Evolutionary conservation across 257 asterid genomes (phyloP), one percentile per base, ranked within the genome.

Genomic region (Scutellaria baicalensis): DNA sequence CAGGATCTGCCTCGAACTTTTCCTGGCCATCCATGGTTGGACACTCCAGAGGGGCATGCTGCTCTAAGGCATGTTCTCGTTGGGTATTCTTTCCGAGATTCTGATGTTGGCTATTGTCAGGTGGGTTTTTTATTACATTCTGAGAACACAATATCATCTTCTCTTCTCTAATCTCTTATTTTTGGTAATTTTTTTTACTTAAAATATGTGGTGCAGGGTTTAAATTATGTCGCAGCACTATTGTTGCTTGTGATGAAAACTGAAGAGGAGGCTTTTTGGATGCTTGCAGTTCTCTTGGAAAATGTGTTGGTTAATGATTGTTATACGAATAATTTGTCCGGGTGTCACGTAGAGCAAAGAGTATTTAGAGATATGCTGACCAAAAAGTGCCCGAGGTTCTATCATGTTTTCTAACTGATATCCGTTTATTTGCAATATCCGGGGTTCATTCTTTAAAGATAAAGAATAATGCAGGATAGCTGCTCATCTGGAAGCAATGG

Each of bases 101-200:
- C 99, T 66, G 96, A 91, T 76, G 99, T 93, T 74, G 99, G 99
- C 64, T 93, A 93, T 70, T 93, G 99, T 79, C 99, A 92, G 98
- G 98, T 90, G 21, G 59, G 58, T 66, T 59, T 48, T 64, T 39
- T 58, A n/a, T 69, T 39, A 51, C 71, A 8, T 63, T 39, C 17
- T 18, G 27, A 64, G 49, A 13, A 43, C 13, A 6, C 6, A 13
- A 43, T 39, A 39, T 18, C 27, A 44, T 50, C 40, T 60, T 8
- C 68, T 44, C 16, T 11, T 21, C 35, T 47, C 11, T 11, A 11
- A 55, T 39, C 6, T 6, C 38, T 16, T 27, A 8, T 54, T 79
- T 63, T 62, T 14, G 44, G 10, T 33, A 7, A 69, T 8, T 36
- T n/a, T 67, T 5, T 44, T 4, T 21, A 8, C 12, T 45, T 21